Evolutionary conservation across 2,329 filamentous ascomycete species (phyloP).

Genomic region (Phyllosticta capitalensis): DNA sequence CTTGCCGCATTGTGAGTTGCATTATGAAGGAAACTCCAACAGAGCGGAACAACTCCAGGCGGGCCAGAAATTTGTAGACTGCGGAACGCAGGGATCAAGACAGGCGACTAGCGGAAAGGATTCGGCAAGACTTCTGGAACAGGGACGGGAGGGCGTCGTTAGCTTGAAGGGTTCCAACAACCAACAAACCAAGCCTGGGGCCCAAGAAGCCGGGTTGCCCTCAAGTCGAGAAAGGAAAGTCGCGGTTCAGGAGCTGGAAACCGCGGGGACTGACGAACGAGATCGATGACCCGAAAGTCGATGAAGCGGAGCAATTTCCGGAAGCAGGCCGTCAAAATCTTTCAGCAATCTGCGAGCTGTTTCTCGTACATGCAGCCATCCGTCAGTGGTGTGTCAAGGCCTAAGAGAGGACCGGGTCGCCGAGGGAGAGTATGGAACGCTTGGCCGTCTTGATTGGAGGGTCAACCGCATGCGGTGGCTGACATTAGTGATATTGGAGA

Average conservation of each 20-base stretch:
- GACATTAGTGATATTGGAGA: not conserved
- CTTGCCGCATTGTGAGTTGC: not conserved
- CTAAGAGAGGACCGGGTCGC: not conserved
- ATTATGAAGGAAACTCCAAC: not conserved
- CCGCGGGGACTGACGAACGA: not conserved
- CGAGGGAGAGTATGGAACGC: not conserved
- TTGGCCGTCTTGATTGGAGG: not conserved
- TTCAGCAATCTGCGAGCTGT: not conserved
- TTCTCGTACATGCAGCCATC: not conserved
- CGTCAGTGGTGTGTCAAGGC: not conserved
- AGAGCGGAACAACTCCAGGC: not conserved
- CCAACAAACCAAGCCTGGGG: not conserved
- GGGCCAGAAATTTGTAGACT: not conserved
- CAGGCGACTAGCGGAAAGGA: not conserved
- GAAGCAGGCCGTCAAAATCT: not conserved
- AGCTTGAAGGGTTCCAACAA: not conserved
- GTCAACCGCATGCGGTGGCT: not conserved
- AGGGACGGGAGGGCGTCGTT: not conserved
- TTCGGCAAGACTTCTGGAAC: not conserved
- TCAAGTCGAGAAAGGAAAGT: not conserved
- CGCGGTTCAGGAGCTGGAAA: too few relatives aligned
- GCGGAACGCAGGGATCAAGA: not conserved
- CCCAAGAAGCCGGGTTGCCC: not conserved
- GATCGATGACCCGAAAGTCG: not conserved
- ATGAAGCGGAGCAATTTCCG: not conserved